Percentiles rank a stretch among this genome's conserved stretches.
These are phyloP conservation scores for Solanum pimpinellifolium DNA, from an alignment of 257 asterid genomes.

Conservation along the genomic window DNA sequence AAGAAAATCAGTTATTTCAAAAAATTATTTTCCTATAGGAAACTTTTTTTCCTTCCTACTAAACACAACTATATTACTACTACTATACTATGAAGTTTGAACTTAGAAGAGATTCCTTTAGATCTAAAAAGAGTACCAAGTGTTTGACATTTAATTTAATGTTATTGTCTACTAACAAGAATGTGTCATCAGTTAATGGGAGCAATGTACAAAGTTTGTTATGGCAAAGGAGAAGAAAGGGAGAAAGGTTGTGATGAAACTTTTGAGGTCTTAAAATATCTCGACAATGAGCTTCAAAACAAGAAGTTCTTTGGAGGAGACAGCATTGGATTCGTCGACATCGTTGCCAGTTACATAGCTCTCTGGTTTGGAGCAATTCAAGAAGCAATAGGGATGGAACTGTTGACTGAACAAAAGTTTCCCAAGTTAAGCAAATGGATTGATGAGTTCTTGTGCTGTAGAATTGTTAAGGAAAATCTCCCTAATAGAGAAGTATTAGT, in stretches of 20 bases:
- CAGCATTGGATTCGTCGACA: neutral
- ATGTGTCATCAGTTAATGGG: neutral
- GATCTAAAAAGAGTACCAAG: neutral
- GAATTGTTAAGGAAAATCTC: neutral
- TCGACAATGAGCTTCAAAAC: neutral
- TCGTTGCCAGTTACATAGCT: neutral
- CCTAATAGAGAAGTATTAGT: neutral
- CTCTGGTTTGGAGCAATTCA: slow-evolving; percentile 4
- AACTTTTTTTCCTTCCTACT: neutral
- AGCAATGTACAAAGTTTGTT: neutral
- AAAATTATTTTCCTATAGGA: neutral
- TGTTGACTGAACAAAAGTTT: neutral
- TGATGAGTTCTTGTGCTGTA: neutral
- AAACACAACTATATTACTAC: neutral
- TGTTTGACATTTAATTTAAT: neutral
- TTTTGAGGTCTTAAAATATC: neutral
- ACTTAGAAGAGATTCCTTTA: neutral
- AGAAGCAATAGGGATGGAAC: neutral
- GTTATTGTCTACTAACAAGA: neutral
- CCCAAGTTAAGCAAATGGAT: neutral
- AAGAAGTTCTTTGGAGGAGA: slow-evolving; percentile 7
- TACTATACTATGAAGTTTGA: neutral
- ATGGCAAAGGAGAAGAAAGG: neutral
- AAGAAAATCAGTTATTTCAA: neutral
- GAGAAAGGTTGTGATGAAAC: neutral